Evolutionary conservation across 495 filamentous ascomycete species (phyloP).

Genomic region (Pyrenula aspistea): DNA sequence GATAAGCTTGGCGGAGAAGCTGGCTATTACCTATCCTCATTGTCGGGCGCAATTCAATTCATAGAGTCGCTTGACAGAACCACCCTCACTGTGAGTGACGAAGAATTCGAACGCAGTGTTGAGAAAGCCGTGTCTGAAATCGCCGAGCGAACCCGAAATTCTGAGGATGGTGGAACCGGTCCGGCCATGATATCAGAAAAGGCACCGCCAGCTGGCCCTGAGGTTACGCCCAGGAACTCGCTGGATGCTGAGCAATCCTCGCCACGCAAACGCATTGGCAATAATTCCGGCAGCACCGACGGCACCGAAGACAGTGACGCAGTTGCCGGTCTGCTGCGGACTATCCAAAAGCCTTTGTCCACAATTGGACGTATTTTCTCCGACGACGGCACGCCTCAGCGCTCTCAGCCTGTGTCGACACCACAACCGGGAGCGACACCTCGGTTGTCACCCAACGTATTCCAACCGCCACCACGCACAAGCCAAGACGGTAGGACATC

Average conservation of each 20-base stretch:
- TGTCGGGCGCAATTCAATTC: slow-evolving; percentile 94
- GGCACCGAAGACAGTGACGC: slow-evolving; percentile 61
- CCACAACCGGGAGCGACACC: slow-evolving; percentile 45
- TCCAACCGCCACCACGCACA: slow-evolving; percentile 30
- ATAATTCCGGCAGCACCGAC: slow-evolving; percentile 30
- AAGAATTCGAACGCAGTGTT: slow-evolving; percentile 90
- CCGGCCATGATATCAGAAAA: slow-evolving; percentile 42
- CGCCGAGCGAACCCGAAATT: slow-evolving; percentile 67
- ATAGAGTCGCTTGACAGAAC: slow-evolving; percentile 94
- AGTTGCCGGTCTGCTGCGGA: slow-evolving; percentile 74
- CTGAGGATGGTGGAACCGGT: slow-evolving; percentile 17
- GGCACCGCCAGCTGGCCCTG: slow-evolving; percentile 37
- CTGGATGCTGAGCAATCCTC: slow-evolving; percentile 41
- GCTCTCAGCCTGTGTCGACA: slow-evolving; percentile 36
- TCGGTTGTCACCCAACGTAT: slow-evolving; percentile 45
- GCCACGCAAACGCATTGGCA: slow-evolving; percentile 29
- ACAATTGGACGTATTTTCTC: slow-evolving; percentile 97
- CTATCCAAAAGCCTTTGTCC: slow-evolving; percentile 82
- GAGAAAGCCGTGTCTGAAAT: slow-evolving; percentile 95
- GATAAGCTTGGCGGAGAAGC: slow-evolving; percentile 95
- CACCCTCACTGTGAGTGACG: slow-evolving; percentile 81
- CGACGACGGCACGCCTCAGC: slow-evolving; percentile 50
- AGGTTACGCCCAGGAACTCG: slow-evolving; percentile 41
- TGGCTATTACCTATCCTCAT: slow-evolving; percentile 94
- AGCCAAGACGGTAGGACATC: slow-evolving; percentile 32